Evolutionary conservation across 805 yeast genomes (phyloP), one percentile per base, ranked within the genome.

Genomic region (Lipomyces sp.): DNA sequence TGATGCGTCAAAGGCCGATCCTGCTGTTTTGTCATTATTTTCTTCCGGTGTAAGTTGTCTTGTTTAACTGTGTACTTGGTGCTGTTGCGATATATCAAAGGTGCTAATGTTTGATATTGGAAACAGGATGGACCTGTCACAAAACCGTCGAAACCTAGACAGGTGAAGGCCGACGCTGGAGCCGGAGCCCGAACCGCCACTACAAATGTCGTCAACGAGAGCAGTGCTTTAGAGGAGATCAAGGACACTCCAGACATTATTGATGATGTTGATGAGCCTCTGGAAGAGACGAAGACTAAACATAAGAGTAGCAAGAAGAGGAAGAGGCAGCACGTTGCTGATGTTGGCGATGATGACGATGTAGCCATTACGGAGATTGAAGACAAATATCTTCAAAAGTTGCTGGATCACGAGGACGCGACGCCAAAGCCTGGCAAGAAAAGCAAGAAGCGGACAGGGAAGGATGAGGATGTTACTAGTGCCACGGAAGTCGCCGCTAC

Each of bases 401-500:
- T 69, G 59, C 33, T 63, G 30, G 67, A 63, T 29, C 68, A 65
- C 24, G 60, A 67, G 32, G n/a, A 45, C 42, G 56, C 42, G 42
- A 50, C 35, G 63, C 53, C 37, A 48, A 48, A 42, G 57, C 42
- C 33, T 7, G 48, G 35, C 51, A 60, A 18, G 24, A 42, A n/a
- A 15, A 42, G 48, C 48, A 45, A 57, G 54, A 57, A 48, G 15
- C 55, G 55, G 45, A 57, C 57, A n/a, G 29, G 37, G 37, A 56
- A 15, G 7, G 53, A 58, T 33, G 53, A 57, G 33, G 48, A 45
- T 48, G 62, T 53, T 33, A 67, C 50, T 75, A 82, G 65, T 80
- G 76, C 66, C 76, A 66, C 76, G 76, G 13, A 73, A 71, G 50
- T 63, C 57, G 48, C 63, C 57, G 68, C 57, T 29, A 42, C n/a